phyloP scores from a whole-genome alignment of 805 yeast species.

The Debaryomyces hansenii region DNA sequence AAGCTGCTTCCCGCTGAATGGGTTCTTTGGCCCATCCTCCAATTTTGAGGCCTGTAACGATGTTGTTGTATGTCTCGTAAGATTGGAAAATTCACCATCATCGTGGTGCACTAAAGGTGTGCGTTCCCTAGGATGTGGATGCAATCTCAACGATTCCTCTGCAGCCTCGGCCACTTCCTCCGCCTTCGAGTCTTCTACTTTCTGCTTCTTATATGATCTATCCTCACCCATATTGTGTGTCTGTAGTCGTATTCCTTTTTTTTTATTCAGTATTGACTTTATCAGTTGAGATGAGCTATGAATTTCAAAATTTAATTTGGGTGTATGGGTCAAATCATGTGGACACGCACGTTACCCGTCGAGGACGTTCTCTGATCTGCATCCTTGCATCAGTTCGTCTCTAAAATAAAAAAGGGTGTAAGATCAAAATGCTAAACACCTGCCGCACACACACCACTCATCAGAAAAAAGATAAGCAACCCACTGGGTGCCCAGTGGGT shows the following conservation, averaged over 20 bases:
- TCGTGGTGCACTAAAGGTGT: slow-evolving; percentile 54
- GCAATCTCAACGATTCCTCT: slow-evolving; percentile 50
- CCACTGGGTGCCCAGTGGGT: too few relatives aligned
- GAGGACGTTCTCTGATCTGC: too few relatives aligned
- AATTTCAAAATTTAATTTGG: too few relatives aligned
- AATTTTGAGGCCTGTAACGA: slow-evolving; percentile 59
- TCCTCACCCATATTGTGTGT: slow-evolving; percentile 19
- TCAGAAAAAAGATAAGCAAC: too few relatives aligned
- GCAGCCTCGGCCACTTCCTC: slow-evolving; percentile 69
- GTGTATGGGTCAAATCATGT: too few relatives aligned
- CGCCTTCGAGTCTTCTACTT: slow-evolving; percentile 54
- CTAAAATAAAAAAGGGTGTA: too few relatives aligned
- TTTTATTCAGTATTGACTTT: background rate
- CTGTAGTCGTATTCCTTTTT: background rate
- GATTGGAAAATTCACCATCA: slow-evolving; percentile 60
- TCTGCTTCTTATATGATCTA: slow-evolving; percentile 51
- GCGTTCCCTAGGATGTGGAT: slow-evolving; percentile 44
- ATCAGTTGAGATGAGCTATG: slow-evolving; percentile 1
- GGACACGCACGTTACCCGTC: too few relatives aligned
- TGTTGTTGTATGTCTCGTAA: slow-evolving; percentile 64
- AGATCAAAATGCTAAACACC: too few relatives aligned
- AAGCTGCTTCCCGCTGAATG: slow-evolving; percentile 72
- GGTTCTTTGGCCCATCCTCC: slow-evolving; percentile 63
- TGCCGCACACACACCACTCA: too few relatives aligned
- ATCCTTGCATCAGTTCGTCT: too few relatives aligned